These are phyloP conservation scores for Austroboletus novae-zelandiae DNA, from an alignment of 1,284 basidiomycete species.

Conservation along the genomic window DNA sequence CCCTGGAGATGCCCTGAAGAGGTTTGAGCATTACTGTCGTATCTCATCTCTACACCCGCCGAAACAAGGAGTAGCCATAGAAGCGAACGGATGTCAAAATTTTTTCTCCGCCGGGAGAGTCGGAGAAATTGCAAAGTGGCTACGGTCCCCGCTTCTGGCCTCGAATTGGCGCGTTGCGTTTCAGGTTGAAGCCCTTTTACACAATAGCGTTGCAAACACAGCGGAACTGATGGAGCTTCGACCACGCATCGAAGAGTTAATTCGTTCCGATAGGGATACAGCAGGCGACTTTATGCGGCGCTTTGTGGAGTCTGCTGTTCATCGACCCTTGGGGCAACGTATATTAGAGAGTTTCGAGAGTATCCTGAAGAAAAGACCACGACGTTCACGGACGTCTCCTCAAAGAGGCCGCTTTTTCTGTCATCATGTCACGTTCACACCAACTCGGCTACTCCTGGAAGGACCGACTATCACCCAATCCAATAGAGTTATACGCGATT, in stretches of 20 bases:
- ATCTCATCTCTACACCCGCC: constrained; percentile 47
- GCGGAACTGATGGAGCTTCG: constrained; percentile 49
- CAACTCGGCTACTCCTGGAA: constrained; percentile 67
- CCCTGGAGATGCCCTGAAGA: constrained; percentile 39
- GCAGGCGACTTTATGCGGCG: constrained; percentile 51
- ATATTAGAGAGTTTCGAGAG: constrained; percentile 49
- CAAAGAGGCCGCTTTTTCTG: constrained; percentile 44
- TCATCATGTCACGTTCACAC: constrained; percentile 67
- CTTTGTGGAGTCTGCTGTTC: constrained; percentile 47
- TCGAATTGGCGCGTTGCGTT: constrained; percentile 60
- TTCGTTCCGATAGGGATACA: constrained; percentile 26
- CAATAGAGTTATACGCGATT: constrained; percentile 62
- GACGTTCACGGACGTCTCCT: constrained; percentile 14
- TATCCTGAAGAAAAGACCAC: constrained; percentile 31
- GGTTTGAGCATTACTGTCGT: constrained; percentile 53
- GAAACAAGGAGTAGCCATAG: constrained; percentile 36
- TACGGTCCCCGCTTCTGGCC: constrained; percentile 39
- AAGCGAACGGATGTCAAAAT: constrained; percentile 41
- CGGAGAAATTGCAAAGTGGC: constrained; percentile 40
- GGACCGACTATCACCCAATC: constrained; percentile 70
- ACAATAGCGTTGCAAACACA: constrained; percentile 56
- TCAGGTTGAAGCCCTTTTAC: constrained; percentile 65
- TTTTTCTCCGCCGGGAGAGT: constrained; percentile 53
- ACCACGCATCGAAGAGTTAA: constrained; percentile 41
- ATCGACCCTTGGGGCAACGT: constrained; percentile 42